These are phyloP conservation scores for Lentinula sp. DNA, from an alignment of 768 basidiomycete genomes.

Conservation along the genomic window DNA sequence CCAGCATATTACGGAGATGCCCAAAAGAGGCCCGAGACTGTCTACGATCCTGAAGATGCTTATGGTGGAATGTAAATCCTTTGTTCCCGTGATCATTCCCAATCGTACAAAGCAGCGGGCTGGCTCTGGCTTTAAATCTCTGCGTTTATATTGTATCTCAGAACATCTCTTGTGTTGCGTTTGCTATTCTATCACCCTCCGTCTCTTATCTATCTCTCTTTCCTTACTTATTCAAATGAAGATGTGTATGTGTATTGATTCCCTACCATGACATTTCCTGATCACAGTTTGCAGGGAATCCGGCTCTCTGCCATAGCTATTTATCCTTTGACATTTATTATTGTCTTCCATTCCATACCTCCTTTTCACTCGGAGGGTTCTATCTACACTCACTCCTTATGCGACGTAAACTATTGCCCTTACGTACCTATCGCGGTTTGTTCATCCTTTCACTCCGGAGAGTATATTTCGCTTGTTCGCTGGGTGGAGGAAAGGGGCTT, in stretches of 20 bases:
- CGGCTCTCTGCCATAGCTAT: not conserved
- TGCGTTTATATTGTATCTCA: not conserved
- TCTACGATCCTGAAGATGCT: constrained; percentile 62
- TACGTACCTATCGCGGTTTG: no score
- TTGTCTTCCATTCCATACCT: no score
- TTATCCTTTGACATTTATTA: not conserved
- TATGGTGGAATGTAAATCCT: constrained; percentile 57
- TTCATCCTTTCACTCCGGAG: no score
- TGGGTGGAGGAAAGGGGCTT: no score
- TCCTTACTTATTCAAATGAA: not conserved
- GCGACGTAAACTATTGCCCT: no score
- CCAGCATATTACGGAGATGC: constrained; percentile 6
- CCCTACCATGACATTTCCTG: not conserved
- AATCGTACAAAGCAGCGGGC: not conserved
- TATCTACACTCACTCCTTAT: no score
- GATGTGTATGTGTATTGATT: not conserved
- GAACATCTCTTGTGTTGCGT: not conserved
- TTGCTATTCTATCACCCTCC: not conserved
- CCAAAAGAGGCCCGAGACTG: constrained; percentile 39
- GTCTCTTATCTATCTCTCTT: not conserved
- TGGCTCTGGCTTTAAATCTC: not conserved
- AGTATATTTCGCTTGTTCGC: no score
- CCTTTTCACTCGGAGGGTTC: no score
- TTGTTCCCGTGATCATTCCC: not conserved
- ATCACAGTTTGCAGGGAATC: not conserved